These are phyloP conservation scores for Carallia brachiata DNA, from an alignment of 345 rosid genomes.

Conservation along the genomic window DNA sequence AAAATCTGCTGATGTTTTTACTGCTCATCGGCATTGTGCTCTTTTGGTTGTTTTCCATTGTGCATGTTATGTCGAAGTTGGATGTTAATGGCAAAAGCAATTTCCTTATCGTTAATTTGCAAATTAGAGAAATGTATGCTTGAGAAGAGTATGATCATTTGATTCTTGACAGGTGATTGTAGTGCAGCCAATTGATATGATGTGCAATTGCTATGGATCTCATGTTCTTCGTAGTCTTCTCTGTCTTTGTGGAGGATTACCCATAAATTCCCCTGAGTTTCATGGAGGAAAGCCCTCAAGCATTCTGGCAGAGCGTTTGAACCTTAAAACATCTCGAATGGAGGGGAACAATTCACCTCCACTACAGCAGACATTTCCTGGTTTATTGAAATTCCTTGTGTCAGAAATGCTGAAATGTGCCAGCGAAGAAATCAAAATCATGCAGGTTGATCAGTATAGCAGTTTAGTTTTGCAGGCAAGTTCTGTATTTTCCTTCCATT, in stretches of 20 bases:
- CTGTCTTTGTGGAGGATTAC: constrained; percentile 83
- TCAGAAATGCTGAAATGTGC: constrained; percentile 59
- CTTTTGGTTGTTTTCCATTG: background rate
- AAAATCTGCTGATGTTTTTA: background rate
- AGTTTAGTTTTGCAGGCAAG: constrained; percentile 90
- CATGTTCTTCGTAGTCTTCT: constrained; percentile 93
- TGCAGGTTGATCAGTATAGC: constrained; percentile 70
- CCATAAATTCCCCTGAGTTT: constrained; percentile 64
- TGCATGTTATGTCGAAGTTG: background rate
- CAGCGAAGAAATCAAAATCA: constrained; percentile 42
- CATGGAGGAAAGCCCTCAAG: constrained; percentile 63
- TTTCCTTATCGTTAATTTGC: too few species aligned
- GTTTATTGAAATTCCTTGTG: constrained; percentile 53
- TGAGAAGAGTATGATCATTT: constrained; percentile 2
- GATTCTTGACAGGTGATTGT: constrained; percentile 55
- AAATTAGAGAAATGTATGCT: background rate
- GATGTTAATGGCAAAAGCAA: too few species aligned
- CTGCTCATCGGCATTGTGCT: background rate
- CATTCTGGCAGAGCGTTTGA: constrained; percentile 66
- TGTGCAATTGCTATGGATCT: constrained; percentile 83
- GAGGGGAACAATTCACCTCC: constrained; percentile 30
- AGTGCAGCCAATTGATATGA: constrained; percentile 54
- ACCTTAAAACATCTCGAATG: constrained; percentile 43
- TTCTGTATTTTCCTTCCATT: constrained; percentile 11
- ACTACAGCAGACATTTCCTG: constrained; percentile 62